These are phyloP conservation scores for Spergularia marina DNA, from an alignment of 148 eudicot genomes.

Conservation along the genomic window DNA sequence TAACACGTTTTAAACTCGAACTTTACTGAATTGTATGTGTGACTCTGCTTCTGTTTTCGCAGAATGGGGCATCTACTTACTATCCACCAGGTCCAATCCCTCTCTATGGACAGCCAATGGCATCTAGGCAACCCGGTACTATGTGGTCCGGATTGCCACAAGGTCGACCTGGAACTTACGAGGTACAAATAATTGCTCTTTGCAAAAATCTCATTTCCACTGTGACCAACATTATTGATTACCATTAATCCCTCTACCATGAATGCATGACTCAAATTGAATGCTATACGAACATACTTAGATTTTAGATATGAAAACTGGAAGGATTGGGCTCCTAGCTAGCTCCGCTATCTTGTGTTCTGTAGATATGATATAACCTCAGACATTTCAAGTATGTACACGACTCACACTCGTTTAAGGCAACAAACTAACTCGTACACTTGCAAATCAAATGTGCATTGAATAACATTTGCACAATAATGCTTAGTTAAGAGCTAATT, in stretches of 20 bases:
- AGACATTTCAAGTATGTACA: background rate
- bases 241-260: too few species aligned
- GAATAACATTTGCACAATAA: too few species aligned
- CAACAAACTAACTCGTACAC: background rate
- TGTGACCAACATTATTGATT: too few species aligned
- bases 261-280: background rate
- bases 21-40: too few species aligned
- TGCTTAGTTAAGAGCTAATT: too few species aligned
- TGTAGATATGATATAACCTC: background rate
- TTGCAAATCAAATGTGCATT: too few species aligned
- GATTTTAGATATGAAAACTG: too few species aligned
- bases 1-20: background rate
- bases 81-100: constrained; percentile 27
- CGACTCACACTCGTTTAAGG: background rate
- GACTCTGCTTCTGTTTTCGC: constrained; percentile 7
- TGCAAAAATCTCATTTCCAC: background rate
- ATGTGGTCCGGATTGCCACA: constrained; percentile 50
- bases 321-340: too few species aligned
- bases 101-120: constrained; percentile 44
- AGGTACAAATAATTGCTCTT: constrained; percentile 36
- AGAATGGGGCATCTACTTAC: constrained; percentile 36
- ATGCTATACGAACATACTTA: background rate
- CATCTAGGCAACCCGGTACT: constrained; percentile 28
- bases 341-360: too few species aligned
- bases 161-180: constrained; percentile 43